A percentile compares a stretch with the other conserved stretches of the same genome.
These are phyloP conservation scores for Scutellaria galericulata DNA, from an alignment of 257 asterid genomes.

Conservation along the genomic window DNA sequence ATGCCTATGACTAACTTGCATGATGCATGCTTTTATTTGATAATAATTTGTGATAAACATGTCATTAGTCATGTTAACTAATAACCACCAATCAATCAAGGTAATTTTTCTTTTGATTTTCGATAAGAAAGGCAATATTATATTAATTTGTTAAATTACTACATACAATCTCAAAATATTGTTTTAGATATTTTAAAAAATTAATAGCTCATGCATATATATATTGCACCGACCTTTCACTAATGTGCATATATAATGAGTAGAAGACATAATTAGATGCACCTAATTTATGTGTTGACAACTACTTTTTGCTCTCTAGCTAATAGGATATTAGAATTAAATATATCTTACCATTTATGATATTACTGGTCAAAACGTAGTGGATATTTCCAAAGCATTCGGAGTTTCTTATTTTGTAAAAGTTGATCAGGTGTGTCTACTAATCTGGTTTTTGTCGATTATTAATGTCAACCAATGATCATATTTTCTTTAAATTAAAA, in stretches of 20 bases:
- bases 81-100: too few species aligned
- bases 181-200: too few species aligned
- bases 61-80: too few species aligned
- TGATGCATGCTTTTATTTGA: too few species aligned
- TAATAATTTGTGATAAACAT: too few species aligned
- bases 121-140: too few species aligned
- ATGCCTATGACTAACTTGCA: too few species aligned
- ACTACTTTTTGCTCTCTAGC: neutral
- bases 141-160: too few species aligned
- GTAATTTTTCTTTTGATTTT: too few species aligned
- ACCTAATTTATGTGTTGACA: neutral
- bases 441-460: neutral
- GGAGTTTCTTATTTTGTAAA: slow-evolving; percentile 11
- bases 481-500: too few species aligned
- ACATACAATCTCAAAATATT: too few species aligned
- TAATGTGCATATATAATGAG: neutral
- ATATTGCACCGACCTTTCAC: neutral
- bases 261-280: neutral
- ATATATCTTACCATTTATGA: neutral
- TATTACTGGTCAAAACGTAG: neutral
- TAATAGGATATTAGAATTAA: neutral
- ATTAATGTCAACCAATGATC: neutral
- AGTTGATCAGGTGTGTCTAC: slow-evolving; percentile 9
- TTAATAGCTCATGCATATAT: neutral
- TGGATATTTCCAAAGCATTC: neutral